phyloP scores from a whole-genome alignment of 2,329 filamentous ascomycete species.

The Hymenoscyphus repandus region DNA sequence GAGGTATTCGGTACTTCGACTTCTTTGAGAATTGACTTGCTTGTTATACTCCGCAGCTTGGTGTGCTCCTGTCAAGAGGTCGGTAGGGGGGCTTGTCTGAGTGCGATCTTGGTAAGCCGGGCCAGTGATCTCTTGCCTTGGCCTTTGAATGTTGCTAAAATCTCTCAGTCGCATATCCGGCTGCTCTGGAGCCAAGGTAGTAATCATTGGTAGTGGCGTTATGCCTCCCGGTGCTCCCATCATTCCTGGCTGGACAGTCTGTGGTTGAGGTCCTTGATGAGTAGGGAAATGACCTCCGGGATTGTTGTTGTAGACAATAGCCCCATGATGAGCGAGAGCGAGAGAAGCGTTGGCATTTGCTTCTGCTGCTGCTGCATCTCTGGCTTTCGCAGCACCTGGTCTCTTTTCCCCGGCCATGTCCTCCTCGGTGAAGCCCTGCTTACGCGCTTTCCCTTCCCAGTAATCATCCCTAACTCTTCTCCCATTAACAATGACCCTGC shows the following conservation, averaged over 20 bases:
- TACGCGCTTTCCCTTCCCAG: constrained; percentile 95
- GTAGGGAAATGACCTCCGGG: constrained; percentile 54
- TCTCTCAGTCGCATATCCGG: constrained; percentile 74
- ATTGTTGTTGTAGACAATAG: constrained; percentile 82
- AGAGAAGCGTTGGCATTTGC: constrained; percentile 50
- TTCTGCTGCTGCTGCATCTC: constrained; percentile 71
- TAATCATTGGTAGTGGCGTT: constrained; percentile 78
- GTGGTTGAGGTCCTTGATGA: constrained; percentile 59
- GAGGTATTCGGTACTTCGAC: constrained; percentile 72
- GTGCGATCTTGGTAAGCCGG: constrained; percentile 84
- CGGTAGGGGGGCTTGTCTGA: constrained; percentile 67
- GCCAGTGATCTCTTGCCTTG: constrained; percentile 84
- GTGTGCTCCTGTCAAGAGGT: constrained; percentile 80
- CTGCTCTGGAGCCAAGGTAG: constrained; percentile 72
- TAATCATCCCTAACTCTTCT: constrained; percentile 94
- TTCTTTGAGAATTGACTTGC: constrained; percentile 71
- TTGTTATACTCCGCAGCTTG: constrained; percentile 92
- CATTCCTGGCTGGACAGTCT: constrained; percentile 68
- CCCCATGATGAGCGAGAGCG: constrained; percentile 65
- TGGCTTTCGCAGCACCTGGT: constrained; percentile 82
- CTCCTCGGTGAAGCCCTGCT: constrained; percentile 97
- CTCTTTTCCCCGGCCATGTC: constrained; percentile 94
- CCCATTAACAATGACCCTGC: constrained; percentile 84
- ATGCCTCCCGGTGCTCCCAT: constrained; percentile 60
- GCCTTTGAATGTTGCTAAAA: constrained; percentile 77